These are phyloP conservation scores for Sphagnum contortum DNA, from an alignment of 225 moss, liverwort and hornwort genomes.

Conservation along the genomic window DNA sequence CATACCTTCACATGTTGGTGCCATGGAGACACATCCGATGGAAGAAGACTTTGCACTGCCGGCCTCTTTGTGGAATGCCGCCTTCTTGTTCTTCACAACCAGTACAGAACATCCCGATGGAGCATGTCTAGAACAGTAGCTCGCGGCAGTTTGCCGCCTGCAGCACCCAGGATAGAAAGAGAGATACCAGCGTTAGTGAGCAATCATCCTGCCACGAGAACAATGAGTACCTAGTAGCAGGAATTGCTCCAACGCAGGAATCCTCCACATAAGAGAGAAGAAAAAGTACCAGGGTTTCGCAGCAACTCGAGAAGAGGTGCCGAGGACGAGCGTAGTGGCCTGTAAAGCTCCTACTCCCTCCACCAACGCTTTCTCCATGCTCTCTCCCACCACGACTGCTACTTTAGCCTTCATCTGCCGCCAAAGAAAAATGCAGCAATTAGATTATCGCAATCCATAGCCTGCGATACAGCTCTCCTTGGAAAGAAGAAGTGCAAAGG, in stretches of 20 bases:
- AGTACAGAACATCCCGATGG: slow-evolving; percentile 3
- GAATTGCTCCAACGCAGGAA: too few relatives aligned
- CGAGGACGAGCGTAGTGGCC: slow-evolving; percentile 1
- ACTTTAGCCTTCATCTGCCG: slow-evolving; percentile 3
- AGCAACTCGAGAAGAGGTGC: slow-evolving; percentile 1
- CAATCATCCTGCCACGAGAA: too few relatives aligned
- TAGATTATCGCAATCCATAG: too few relatives aligned
- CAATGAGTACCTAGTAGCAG: too few relatives aligned
- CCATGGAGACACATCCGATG: too few relatives aligned
- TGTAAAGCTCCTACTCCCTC: slow-evolving; percentile 1
- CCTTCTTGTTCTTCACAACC: slow-evolving; percentile 4
- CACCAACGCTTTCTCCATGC: slow-evolving; percentile 5
- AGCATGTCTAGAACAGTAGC: background rate
- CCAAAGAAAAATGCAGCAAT: too few relatives aligned
- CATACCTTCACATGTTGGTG: too few relatives aligned
- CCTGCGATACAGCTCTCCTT: too few relatives aligned
- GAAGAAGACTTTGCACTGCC: too few relatives aligned
- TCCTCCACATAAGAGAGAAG: background rate
- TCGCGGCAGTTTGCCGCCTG: background rate
- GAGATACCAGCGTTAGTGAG: too few relatives aligned
- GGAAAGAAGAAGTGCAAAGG: too few relatives aligned
- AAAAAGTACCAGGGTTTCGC: background rate
- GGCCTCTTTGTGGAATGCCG: background rate
- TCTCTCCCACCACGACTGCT: background rate
- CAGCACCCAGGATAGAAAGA: background rate